These are phyloP conservation scores for Hemisphaericaspora subhashii DNA, from an alignment of 1,139 yeast species.

Conservation along the genomic window DNA sequence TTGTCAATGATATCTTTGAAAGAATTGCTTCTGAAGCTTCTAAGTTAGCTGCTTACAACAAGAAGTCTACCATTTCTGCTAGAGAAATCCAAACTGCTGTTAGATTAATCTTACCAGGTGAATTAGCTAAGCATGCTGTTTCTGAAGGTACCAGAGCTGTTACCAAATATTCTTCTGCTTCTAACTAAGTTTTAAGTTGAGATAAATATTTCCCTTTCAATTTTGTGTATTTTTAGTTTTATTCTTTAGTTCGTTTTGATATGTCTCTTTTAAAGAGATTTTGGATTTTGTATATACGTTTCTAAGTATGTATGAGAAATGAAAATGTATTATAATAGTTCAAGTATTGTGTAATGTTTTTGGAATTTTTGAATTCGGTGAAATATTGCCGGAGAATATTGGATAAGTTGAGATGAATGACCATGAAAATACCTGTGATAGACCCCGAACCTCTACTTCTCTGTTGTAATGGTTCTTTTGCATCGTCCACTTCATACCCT, in stretches of 20 bases:
- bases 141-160: conserved; percentile 99
- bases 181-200: conserved; percentile 57
- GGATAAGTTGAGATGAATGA: too few species aligned
- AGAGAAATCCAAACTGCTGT: conserved; percentile 99
- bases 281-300: background rate
- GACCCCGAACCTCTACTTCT: too few species aligned
- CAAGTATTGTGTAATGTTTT: too few species aligned
- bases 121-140: conserved; percentile 98
- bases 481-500: too few species aligned
- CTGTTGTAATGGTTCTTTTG: too few species aligned
- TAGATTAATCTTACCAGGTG: conserved; percentile 99
- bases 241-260: conserved; percentile 4
- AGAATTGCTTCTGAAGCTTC: conserved; percentile 98
- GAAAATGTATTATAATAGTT: conserved; percentile 86
- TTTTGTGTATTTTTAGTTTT: conserved; percentile 5
- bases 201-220: conserved; percentile 48
- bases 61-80: conserved; percentile 97
- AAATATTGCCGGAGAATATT: conserved; percentile 40
- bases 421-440: too few species aligned
- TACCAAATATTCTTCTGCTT: conserved; percentile 95
- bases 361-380: too few species aligned
- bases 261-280: background rate
- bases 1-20: conserved; percentile 94
- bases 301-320: conserved; percentile 50
- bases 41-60: conserved; percentile 99